phyloP scores from a whole-genome alignment of 1,139 yeast species.

The Geotrichum carabidarum region DNA sequence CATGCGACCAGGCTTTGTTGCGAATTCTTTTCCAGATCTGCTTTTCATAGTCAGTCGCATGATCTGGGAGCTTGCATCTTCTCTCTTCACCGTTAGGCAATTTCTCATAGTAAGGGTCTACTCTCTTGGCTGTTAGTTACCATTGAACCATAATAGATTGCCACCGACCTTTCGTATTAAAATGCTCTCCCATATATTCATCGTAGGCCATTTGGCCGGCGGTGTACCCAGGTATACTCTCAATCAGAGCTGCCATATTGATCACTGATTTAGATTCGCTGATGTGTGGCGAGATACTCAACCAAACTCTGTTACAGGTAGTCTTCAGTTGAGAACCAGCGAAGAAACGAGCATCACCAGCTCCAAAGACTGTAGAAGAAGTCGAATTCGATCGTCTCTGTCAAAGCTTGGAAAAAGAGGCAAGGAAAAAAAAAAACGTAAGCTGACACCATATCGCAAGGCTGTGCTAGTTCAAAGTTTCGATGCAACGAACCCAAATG shows the following conservation, averaged over 20 bases:
- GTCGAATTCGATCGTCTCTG: too few relatives aligned
- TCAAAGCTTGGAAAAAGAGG: too few relatives aligned
- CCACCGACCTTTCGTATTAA: conserved; percentile 46
- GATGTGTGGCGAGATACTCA: background rate
- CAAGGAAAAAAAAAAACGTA: too few relatives aligned
- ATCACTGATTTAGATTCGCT: background rate
- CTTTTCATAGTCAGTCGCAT: conserved; percentile 57
- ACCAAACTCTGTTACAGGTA: too few relatives aligned
- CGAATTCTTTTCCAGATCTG: conserved; percentile 69
- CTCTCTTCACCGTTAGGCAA: conserved; percentile 46
- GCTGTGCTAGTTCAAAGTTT: too few relatives aligned
- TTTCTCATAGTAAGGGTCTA: conserved; percentile 63
- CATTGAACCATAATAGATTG: background rate
- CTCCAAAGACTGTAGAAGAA: too few relatives aligned
- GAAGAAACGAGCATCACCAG: too few relatives aligned
- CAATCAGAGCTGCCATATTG: conserved; percentile 32
- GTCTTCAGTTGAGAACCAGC: too few relatives aligned
- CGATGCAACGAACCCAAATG: too few relatives aligned
- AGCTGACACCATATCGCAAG: too few relatives aligned
- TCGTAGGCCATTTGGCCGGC: conserved; percentile 53
- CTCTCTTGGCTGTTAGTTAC: background rate
- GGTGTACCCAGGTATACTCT: conserved; percentile 55
- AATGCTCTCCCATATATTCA: conserved; percentile 57
- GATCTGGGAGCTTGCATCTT: conserved; percentile 55
- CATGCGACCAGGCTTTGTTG: conserved; percentile 78